Evolutionary conservation across 2,329 filamentous ascomycete genomes (phyloP), one percentile per base, ranked within the genome.

Genomic region (Exserohilum rostratum): DNA sequence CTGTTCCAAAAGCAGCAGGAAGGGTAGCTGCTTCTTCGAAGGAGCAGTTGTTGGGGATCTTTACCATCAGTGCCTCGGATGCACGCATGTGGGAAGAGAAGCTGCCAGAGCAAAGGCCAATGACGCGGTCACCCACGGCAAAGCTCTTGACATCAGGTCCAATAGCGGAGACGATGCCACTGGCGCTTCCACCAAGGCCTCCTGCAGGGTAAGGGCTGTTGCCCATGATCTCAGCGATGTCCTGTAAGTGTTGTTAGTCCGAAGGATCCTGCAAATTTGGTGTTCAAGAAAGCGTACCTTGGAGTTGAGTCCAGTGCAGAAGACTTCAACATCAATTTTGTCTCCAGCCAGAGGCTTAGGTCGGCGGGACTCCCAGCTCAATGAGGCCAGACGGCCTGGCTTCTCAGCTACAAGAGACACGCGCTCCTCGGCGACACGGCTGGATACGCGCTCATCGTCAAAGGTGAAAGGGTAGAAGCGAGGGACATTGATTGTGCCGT

Each of bases 21-120:
- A 76, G 64, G 2, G 66, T 64, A 0, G 69, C 64, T 3, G 61
- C 73, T 1, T 71, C 65, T 9, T 61, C 60, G 22, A 71, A 69
- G 9, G 40, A 55, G 7, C 76, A 34, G 1, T 38, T 18, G n/a
- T 69, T 63, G 2, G 73, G 70, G 3, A 76, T 61, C 13, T 53
- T 50, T 18, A 17, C 64, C 48, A n/a, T 43, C 10, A 50, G n/a
- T 2, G 12, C 18, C 27, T 53, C 55, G 9, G n/a, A 12, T 2
- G 2, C 30, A 7, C 30, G 45, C 1, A 60, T n/a, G 2, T 6
- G 7, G 1, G 56, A 54, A 1, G 61, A 13, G 17, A 62, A 58
- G 10, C 11, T 22, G 5, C 51, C 42, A 9, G 17, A 15, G 6
- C 25, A 39, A 6, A 64, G 9, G 10, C 27, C 27, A 3, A 58